A percentile compares a stretch with the other conserved stretches of the same genome.
phyloP scores from a whole-genome alignment of 129 eudicot species.

The Chrysanthemum makinoi region DNA sequence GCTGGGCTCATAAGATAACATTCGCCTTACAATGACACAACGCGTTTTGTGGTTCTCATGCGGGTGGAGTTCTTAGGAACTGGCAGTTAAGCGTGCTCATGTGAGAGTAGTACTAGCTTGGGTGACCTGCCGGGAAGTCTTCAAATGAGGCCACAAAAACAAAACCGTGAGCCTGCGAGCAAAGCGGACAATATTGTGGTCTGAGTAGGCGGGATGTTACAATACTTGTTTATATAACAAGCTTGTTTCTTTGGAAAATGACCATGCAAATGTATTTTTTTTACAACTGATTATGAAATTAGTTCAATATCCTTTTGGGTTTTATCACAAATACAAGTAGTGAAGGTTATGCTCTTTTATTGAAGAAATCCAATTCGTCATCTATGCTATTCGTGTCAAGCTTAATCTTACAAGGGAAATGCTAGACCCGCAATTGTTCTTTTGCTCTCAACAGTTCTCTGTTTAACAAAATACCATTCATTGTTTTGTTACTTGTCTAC shows the following conservation, averaged over 20 bases:
- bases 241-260: background rate
- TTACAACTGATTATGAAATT: background rate
- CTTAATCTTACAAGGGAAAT: background rate
- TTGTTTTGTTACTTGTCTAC: background rate
- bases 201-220: too few relatives aligned
- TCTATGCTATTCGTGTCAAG: background rate
- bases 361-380: too few relatives aligned
- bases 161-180: too few relatives aligned
- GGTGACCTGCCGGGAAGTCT: too few relatives aligned
- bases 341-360: background rate
- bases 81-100: too few relatives aligned
- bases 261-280: background rate
- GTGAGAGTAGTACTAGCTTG: too few relatives aligned
- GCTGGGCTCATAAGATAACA: too few relatives aligned
- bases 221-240: background rate
- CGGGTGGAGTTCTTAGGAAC: too few relatives aligned
- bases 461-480: background rate
- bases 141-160: too few relatives aligned
- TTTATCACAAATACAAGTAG: constrained; percentile 1
- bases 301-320: background rate
- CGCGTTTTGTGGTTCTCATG: too few relatives aligned
- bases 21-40: too few relatives aligned
- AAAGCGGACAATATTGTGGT: too few relatives aligned
- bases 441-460: background rate
- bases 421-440: background rate